A percentile compares a stretch with the other conserved stretches of the same genome.
phyloP scores from a whole-genome alignment of 164 flowering plant genomes.

The Cinnamomum chago region DNA sequence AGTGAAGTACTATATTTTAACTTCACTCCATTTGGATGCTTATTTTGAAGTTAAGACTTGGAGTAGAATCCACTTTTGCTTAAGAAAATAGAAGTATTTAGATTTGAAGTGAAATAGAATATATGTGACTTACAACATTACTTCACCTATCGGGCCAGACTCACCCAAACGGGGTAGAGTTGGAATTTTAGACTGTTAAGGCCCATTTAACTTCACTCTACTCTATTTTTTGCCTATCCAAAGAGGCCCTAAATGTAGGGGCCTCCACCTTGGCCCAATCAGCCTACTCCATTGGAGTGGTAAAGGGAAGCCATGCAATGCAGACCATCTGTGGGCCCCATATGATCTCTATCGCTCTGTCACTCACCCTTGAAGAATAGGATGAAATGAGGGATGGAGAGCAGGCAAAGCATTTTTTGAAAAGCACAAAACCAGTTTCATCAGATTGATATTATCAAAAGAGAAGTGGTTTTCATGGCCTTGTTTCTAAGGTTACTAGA shows the following conservation, averaged over 20 bases:
- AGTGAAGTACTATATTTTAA: no score
- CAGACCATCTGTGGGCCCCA: constrained; percentile 49
- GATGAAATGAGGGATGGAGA: neutral
- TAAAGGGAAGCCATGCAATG: constrained; percentile 48
- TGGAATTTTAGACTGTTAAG: no score
- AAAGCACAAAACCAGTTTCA: neutral
- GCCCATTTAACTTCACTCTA: no score
- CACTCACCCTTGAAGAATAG: constrained; percentile 30
- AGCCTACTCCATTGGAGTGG: constrained; percentile 62
- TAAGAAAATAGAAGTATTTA: no score
- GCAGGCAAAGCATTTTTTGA: neutral
- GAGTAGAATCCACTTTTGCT: no score
- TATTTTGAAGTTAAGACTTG: no score
- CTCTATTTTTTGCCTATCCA: no score
- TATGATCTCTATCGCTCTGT: constrained; percentile 40
- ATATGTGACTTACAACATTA: no score
- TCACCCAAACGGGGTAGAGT: no score
- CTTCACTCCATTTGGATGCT: no score
- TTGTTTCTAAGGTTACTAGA: neutral
- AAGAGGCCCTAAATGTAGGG: constrained; percentile 49
- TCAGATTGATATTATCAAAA: neutral
- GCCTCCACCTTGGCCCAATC: constrained; percentile 48
- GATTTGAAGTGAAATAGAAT: no score
- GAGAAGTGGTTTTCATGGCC: neutral
- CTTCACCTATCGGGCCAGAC: no score